Evolutionary conservation across 768 basidiomycete genomes (phyloP).

Genomic region (Tulasnella calospora): DNA sequence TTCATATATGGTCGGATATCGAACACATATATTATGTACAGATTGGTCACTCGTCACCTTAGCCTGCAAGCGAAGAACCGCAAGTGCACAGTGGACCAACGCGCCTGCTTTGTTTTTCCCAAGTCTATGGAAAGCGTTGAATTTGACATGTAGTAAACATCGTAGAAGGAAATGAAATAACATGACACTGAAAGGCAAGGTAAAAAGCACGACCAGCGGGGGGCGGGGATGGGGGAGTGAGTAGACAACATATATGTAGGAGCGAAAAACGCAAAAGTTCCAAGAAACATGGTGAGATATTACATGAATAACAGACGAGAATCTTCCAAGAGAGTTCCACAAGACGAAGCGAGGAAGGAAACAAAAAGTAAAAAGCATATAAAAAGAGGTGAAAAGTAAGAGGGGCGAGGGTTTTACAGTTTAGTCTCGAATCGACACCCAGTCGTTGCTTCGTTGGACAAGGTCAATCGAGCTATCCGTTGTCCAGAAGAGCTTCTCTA

Average conservation of each 20-base stretch:
- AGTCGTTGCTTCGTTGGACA: conserved; percentile 77
- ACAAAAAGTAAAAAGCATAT: not conserved
- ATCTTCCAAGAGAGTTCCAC: not conserved
- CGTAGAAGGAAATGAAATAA: not conserved
- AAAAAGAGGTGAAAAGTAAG: not conserved
- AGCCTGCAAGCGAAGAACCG: no score
- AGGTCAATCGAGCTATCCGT: conserved; percentile 87
- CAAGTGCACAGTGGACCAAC: no score
- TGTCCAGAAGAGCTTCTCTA: conserved; percentile 89
- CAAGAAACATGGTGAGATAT: not conserved
- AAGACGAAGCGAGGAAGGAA: not conserved
- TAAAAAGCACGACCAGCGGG: not conserved
- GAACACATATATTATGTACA: no score
- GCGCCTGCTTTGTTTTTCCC: no score
- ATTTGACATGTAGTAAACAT: not conserved
- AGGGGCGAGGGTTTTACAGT: not conserved
- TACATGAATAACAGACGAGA: not conserved
- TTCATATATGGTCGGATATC: no score
- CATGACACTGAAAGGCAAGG: not conserved
- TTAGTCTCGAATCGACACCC: conserved; percentile 52
- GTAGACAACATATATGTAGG: not conserved
- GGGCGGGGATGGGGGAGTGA: not conserved
- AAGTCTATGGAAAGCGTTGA: no score
- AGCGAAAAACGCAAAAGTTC: not conserved
- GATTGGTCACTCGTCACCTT: no score